Base-by-base conservation (phyloP, 768 basidiomycete species). In the Trametopsis cervina region DNA sequence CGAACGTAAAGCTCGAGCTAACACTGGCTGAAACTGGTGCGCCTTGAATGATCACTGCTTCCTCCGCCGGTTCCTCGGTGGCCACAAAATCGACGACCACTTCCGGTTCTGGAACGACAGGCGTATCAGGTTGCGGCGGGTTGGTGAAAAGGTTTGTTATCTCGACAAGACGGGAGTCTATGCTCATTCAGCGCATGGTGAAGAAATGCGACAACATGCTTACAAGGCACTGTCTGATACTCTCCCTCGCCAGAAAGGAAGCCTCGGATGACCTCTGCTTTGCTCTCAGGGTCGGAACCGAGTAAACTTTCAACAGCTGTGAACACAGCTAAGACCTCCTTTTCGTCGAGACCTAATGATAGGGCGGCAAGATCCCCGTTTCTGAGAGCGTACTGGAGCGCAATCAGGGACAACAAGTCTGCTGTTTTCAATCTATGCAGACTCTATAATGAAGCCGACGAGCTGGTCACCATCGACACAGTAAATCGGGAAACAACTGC, bases 1-100 rank as follows among this genome's bases (percentile, higher is more conserved):
- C 84, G 64, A 90, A 91, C 58, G 77, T 78, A 73, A 89, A 83
- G 64, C 80, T 77, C 47, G 73, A 72, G 0, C 80, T 69, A 5
- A 65, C 50, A 13, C 60, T 55, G 64, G 63, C 56, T 22, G 61
- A 62, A 12, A 77, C 69, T 38, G 64, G 54, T 10, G 63, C 52
- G 2, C 77, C 64, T 47, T 68, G 74, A 42, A 69, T 64, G 1
- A 52, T 37, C 17, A 44, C 43, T 17, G 50, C 23, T 17, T 35
- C 51, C 13, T 48, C 46, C 1, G 23, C 42, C 22, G 52, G 37
- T 18, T 47, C 43, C 37, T 54, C 52, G 22, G 27, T 20, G 9
- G 38, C 44, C 15, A 52, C n/a, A 42, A 44, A 48, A 21, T 43
- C 44, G 38, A 51, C 43, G 44, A 50, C 52, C 3, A 26, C 46